Evolutionary conservation across 139 green algal species (phyloP).

Genomic region (Asterochloris erici): DNA sequence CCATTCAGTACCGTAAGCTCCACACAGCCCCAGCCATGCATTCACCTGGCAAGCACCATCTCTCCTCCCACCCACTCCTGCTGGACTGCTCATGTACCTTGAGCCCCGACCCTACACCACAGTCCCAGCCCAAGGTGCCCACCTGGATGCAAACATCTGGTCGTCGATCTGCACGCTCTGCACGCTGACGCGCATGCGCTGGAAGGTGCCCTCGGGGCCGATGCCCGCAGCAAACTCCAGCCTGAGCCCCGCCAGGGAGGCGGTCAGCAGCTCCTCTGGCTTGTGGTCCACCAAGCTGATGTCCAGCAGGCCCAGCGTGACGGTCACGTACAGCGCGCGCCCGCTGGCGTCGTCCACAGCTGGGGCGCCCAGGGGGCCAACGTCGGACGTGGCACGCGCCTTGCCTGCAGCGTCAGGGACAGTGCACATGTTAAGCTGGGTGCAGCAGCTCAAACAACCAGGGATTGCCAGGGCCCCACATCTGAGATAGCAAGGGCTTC

Average conservation of each 20-base stretch:
- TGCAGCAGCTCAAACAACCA: too few species aligned
- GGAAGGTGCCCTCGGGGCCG: constrained; percentile 25
- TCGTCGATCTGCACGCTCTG: constrained; percentile 70
- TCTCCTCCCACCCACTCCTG: too few species aligned
- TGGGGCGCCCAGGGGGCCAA: constrained; percentile 9
- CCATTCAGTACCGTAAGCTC: too few species aligned
- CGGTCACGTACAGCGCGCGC: background rate
- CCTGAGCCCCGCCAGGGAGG: constrained; percentile 36
- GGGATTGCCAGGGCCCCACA: too few species aligned
- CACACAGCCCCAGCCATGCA: too few species aligned
- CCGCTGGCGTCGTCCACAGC: constrained; percentile 10
- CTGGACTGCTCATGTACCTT: too few species aligned
- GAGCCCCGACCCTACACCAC: too few species aligned
- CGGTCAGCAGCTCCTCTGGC: constrained; percentile 68
- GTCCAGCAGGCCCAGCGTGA: constrained; percentile 27
- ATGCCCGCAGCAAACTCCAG: constrained; percentile 35
- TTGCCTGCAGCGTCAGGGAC: background rate
- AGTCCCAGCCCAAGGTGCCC: too few species aligned
- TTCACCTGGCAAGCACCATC: too few species aligned
- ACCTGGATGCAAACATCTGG: constrained; percentile 49
- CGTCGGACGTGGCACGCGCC: constrained; percentile 14
- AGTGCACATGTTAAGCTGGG: too few species aligned
- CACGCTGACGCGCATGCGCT: constrained; percentile 32
- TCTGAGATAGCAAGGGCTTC: too few species aligned
- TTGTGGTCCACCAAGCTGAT: constrained; percentile 71